Conservation (phyloP, 139 green algal genomes). For the Zygnema cylindricum region DNA sequence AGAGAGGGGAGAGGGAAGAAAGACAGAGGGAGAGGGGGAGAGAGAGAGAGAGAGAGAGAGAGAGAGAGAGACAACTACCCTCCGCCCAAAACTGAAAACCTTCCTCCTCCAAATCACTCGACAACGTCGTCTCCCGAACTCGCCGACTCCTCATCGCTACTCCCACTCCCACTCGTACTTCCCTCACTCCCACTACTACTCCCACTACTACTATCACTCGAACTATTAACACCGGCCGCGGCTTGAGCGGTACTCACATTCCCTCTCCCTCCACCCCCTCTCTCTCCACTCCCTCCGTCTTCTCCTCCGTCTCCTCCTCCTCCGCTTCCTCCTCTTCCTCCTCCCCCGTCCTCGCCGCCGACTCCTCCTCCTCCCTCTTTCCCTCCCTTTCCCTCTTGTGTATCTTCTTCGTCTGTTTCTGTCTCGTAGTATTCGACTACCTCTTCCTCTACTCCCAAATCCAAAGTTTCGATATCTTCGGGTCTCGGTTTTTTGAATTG, state of each 20-base stretch:
- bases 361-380: neutral
- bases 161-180: neutral
- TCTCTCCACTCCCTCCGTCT: neutral
- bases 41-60: too few relatives aligned
- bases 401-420: conserved; percentile 11
- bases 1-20: too few relatives aligned
- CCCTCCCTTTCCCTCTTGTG: neutral
- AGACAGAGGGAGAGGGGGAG: too few relatives aligned
- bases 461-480: conserved; percentile 9
- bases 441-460: conserved; percentile 23
- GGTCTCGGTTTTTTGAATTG: neutral
- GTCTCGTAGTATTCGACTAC: conserved; percentile 11
- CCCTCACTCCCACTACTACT: conserved; percentile 35
- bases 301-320: conserved; percentile 19
- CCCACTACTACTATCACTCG: conserved; percentile 21
- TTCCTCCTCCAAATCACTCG: too few relatives aligned
- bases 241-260: neutral
- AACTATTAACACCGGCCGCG: conserved; percentile 5
- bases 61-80: too few relatives aligned
- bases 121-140: conserved; percentile 15
- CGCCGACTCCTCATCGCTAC: conserved; percentile 17
- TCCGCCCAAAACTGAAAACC: too few relatives aligned
- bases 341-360: neutral
- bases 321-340: conserved; percentile 7
- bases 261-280: conserved; percentile 5